Base-by-base conservation (phyloP, 2,329 filamentous ascomycete genomes). In the Cercospora zeae-maydis region DNA sequence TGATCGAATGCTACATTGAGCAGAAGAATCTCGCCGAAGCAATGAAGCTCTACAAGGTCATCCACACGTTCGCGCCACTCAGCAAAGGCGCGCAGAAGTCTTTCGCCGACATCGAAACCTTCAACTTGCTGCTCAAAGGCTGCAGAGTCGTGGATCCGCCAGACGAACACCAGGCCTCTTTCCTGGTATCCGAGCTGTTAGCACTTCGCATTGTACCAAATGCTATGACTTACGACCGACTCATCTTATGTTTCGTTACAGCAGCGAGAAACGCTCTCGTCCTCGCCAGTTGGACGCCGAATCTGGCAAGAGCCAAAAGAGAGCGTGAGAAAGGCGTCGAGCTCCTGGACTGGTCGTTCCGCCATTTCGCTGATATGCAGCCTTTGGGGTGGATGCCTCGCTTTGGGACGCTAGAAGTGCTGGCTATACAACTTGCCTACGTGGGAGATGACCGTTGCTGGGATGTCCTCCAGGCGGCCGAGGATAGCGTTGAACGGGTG, bases 101-200 rank as follows among this genome's bases (percentile, higher is more conserved):
- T 4, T 71, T 75, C 39, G 71, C 74, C 52, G 74, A 75, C 59
- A 81, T 79, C 13, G 75, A 79, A n/a, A 86, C 86, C 0, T 89
- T 87, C 77, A 89, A 89, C 67, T 73, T 81, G 4, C 77, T 90
- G 1, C 69, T 75, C 30, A 69, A 69, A 30, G 64, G 76, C 69
- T 66, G 71, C 60, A 37, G 71, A 63, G 37, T 64, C 5, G 62
- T 63, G 31, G 61, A 68, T 33, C 69, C 66, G 30, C 69, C 64
- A 6, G 79, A 82, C 61, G 83, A 84, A 62, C 78, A 83, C 37
- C 76, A 83, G 5, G 85, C 85, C 49, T 85, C 86, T 75, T 88
- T 86, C 70, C 75, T 89, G 1, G 82, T 85, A 9, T 79, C 81
- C 14, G 87, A 90, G 70, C 87, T 90, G 82, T 77, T 82, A 5